Evolutionary conservation across 169 alveolate species (phyloP), one percentile per base, ranked within the genome.

Genomic region (Eimeria necatrix): DNA sequence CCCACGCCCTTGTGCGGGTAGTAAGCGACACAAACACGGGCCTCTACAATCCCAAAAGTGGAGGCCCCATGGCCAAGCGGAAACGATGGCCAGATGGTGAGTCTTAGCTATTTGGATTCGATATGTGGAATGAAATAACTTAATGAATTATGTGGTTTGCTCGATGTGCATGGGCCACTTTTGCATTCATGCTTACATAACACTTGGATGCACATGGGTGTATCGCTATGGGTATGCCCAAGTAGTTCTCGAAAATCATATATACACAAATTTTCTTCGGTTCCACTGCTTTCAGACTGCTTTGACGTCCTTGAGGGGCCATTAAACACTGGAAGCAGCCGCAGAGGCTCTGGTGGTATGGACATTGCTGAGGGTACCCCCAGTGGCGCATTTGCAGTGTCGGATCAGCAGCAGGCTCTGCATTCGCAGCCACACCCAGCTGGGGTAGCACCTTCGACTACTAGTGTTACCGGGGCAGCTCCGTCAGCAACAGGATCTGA

Each of bases 11-110:
- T 18, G 94, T 89, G 5, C 86, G 76, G 32, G 94, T 89, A 4
- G 78, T 89, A 16, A 70, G 94, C 51, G 94, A 89, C 78, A 89
- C 94, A 41, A 89, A 78, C 60, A 74, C 85, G 10, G 85, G 85
- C 53, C 59, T 74, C 61, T 48, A 12, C 60, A 46, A 46, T 53
- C 41, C 85, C 14, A 74, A 48, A 22, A 16, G 59, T 4, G 85
- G 85, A 51, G 61, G 61, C 41, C 59, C 85, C 61, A 74, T 74
- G 85, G 59, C 61, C 60, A 74, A 74, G 85, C 85, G 85, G 85
- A 74, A 74, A 53, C 22, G 85, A 51, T 32, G 85, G 24, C 85
- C 85, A 32, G 85, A 74, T n/a, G 85, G 85, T 74, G 59, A 70
- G 80, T 70, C 80, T 49, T 10, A 20, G 8, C 80, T 22, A 2